Conservation (phyloP, 495 filamentous ascomycete species). For the Letharia columbiana region DNA sequence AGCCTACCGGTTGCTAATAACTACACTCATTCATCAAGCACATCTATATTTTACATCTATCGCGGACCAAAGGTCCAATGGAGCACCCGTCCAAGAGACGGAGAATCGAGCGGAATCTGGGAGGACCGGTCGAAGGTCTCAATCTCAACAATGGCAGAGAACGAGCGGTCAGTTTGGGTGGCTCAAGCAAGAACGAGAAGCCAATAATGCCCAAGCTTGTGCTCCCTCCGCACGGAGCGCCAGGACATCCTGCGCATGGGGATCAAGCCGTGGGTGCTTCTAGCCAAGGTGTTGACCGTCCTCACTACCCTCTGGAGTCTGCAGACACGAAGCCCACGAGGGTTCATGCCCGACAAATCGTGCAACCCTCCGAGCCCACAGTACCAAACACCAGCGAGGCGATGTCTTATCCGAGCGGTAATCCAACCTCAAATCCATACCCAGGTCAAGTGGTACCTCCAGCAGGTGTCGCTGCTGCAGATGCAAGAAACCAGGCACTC, state of each 20-base stretch:
- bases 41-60: background rate
- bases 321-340: background rate
- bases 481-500: conserved; percentile 20
- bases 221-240: conserved; percentile 7
- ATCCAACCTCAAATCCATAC: background rate
- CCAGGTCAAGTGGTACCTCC: conserved; percentile 20
- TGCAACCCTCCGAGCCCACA: background rate
- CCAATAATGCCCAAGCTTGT: conserved; percentile 16
- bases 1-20: conserved; percentile 11
- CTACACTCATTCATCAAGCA: conserved; percentile 9
- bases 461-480: conserved; percentile 17
- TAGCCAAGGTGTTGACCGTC: conserved; percentile 5
- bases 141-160: conserved; percentile 13
- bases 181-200: conserved; percentile 11
- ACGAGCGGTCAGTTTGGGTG: conserved; percentile 11
- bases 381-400: background rate
- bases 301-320: conserved; percentile 9
- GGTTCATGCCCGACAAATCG: conserved; percentile 5
- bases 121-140: conserved; percentile 2
- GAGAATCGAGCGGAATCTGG: conserved; percentile 15
- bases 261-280: background rate
- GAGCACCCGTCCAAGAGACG: conserved; percentile 26
- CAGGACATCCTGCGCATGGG: conserved; percentile 10
- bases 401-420: background rate
- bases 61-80: conserved; percentile 17